Base-by-base conservation (phyloP, 73 alveolate species). In the Durusdinium trenchii region DNA sequence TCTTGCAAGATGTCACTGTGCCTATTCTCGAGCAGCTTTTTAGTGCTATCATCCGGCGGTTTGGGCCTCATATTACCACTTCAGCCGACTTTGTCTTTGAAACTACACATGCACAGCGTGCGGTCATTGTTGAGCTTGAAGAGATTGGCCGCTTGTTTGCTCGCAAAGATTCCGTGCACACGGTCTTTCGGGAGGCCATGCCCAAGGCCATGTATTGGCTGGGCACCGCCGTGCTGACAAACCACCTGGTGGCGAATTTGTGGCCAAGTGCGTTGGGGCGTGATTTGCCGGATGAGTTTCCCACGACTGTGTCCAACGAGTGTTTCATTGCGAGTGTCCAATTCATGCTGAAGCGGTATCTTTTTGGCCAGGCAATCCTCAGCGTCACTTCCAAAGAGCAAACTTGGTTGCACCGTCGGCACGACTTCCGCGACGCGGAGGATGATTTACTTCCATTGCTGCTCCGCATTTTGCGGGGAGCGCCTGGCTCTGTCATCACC, bases 121-220 rank as follows among this genome's bases (percentile, higher is more conserved):
- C 69, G 4, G 81, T 86, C 52, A 52, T 86, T 14, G 61, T 51
- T 10, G 95, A 86, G 48, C 36, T 86, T 35, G 95, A 54, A 45
- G 95, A 86, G 45, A 57, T 86, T 18, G 95, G 95, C 35, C 46
- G 69, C 3, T 40, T 86, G 54, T 86, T 54, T 43, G 82, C 95
- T 46, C 54, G 95, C 47, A 86, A 57, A 12, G 78, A 48, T 45
- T 4, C 57, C 20, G 94, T 84, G 6, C 50, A 16, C 52, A 42
- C 45, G 38, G 64, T 36, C 42, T 38, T 84, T 18, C 94, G 94
- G 32, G 71, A 50, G 38, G 75, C 94, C 14, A 84, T 84, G 94
- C 94, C 73, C 4, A 84, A 84, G 42, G 52, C 94, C 2, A 52
- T 84, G 94, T 84, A 84, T 35, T 50, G 94, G 78, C 94, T 84